phyloP scores from a whole-genome alignment of 192 early-diverging fungal species.

The Coemansia sp. region DNA sequence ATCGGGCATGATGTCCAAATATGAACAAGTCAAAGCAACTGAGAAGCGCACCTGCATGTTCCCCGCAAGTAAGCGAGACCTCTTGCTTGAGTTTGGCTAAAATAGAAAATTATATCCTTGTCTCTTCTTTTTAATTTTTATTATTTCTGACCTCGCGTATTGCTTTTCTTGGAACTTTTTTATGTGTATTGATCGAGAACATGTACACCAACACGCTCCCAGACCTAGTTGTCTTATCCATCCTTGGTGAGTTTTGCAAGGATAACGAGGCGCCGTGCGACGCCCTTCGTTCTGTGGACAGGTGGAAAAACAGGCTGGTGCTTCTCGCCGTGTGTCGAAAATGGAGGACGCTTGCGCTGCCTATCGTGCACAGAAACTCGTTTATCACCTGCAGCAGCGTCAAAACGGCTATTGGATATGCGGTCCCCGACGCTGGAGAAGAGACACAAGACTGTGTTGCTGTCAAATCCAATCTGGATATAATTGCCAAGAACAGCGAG shows the following conservation, averaged over 20 bases:
- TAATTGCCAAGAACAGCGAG: background rate
- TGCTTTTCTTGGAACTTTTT: too few relatives aligned
- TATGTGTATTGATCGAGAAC: too few relatives aligned
- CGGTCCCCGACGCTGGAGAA: background rate
- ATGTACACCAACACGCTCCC: too few relatives aligned
- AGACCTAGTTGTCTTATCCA: too few relatives aligned
- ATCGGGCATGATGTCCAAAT: too few relatives aligned
- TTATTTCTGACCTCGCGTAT: too few relatives aligned
- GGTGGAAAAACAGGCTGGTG: background rate
- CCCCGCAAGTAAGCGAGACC: too few relatives aligned
- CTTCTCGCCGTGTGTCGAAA: background rate
- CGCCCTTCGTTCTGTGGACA: background rate
- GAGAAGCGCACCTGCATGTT: too few relatives aligned
- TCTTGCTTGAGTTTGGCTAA: too few relatives aligned
- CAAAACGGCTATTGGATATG: background rate
- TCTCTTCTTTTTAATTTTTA: too few relatives aligned
- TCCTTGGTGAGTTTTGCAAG: background rate
- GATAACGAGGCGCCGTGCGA: background rate
- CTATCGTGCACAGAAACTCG: background rate
- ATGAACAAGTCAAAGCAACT: too few relatives aligned
- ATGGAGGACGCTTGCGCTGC: background rate
- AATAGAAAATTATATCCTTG: too few relatives aligned
- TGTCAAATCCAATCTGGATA: background rate
- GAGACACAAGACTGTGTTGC: background rate
- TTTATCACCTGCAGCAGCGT: background rate